These are phyloP conservation scores for Apiospora saccharicola DNA, from an alignment of 2,329 filamentous ascomycete genomes.

Conservation along the genomic window DNA sequence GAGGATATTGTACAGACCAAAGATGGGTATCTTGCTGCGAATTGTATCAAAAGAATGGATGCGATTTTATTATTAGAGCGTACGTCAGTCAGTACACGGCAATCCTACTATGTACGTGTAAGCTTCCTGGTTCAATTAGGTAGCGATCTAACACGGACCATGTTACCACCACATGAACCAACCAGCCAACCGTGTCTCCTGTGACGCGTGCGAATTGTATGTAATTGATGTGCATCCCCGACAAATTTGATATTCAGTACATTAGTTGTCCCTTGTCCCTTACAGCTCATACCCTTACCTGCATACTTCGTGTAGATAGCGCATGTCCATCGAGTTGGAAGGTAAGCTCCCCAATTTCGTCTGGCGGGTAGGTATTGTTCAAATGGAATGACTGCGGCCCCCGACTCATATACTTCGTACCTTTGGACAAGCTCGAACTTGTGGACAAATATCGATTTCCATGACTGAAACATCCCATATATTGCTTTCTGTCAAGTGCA, in stretches of 20 bases:
- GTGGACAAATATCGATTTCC: neutral
- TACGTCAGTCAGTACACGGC: neutral
- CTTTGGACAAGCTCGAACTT: neutral
- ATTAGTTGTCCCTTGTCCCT: neutral
- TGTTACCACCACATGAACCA: neutral
- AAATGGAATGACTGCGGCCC: neutral
- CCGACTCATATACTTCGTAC: neutral
- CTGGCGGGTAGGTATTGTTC: neutral
- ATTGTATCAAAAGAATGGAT: slow-evolving; percentile 14
- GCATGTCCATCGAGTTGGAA: neutral
- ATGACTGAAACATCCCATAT: slow-evolving; percentile 9
- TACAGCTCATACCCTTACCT: neutral
- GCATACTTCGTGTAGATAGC: neutral
- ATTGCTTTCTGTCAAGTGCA: neutral
- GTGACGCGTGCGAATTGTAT: neutral
- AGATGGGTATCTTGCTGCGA: neutral
- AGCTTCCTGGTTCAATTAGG: neutral
- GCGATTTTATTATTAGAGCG: slow-evolving; percentile 8
- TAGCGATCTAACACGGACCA: slow-evolving; percentile 9
- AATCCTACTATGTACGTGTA: slow-evolving; percentile 4
- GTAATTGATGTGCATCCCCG: neutral
- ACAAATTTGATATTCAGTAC: neutral
- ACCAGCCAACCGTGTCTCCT: neutral
- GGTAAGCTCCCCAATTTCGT: neutral
- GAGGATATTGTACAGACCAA: neutral